These are phyloP conservation scores for Collybiopsis luxurians DNA, from an alignment of 768 basidiomycete species.

Conservation along the genomic window DNA sequence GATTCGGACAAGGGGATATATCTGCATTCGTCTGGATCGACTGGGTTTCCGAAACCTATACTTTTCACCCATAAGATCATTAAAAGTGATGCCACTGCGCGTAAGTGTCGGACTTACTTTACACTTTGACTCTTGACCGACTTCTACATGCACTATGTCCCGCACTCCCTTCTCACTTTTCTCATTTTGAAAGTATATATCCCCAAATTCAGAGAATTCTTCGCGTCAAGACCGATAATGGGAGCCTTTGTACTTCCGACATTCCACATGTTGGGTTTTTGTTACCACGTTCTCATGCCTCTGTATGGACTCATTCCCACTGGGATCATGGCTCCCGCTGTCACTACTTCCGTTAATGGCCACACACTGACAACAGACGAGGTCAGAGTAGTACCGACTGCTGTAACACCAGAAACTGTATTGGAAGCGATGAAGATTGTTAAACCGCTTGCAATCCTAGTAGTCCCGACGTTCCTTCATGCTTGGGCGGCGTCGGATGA, in stretches of 20 bases:
- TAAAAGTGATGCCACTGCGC: slow-evolving; percentile 15
- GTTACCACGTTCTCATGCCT: slow-evolving; percentile 15
- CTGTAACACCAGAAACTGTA: slow-evolving; percentile 18
- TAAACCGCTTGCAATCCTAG: slow-evolving; percentile 11
- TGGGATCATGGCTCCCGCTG: slow-evolving; percentile 23
- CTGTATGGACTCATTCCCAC: slow-evolving; percentile 12
- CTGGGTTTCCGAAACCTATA: slow-evolving; percentile 29
- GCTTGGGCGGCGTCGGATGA: slow-evolving; percentile 17
- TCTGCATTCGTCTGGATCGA: slow-evolving; percentile 32
- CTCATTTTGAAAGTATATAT: neutral
- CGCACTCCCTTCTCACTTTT: too few relatives aligned
- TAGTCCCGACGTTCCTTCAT: slow-evolving; percentile 21
- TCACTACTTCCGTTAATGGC: neutral
- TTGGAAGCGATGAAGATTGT: slow-evolving; percentile 17
- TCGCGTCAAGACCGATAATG: neutral
- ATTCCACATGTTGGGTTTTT: slow-evolving; percentile 19
- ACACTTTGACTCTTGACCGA: neutral
- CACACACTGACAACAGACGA: neutral
- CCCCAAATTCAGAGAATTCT: neutral
- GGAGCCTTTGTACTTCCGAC: slow-evolving; percentile 17
- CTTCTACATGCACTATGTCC: too few relatives aligned
- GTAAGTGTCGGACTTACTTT: slow-evolving; percentile 14
- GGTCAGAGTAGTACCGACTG: slow-evolving; percentile 16
- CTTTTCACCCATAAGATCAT: slow-evolving; percentile 15
- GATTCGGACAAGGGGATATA: slow-evolving; percentile 15